Base-by-base conservation (phyloP, 140 eudicot species). In the Cichorium intybus region DNA sequence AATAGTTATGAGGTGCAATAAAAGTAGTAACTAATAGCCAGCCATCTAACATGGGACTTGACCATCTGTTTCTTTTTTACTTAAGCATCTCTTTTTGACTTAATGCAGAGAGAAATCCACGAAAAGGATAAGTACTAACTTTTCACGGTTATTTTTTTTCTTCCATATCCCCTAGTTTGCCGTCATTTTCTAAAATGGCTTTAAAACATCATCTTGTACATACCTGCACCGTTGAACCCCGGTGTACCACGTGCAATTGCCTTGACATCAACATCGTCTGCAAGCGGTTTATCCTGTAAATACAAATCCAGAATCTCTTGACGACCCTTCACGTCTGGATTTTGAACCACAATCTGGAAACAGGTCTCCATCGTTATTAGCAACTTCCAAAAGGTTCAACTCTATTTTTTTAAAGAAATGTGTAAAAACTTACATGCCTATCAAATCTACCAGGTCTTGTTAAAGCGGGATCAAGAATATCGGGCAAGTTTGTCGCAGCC, bases 401-500 rank as follows among this genome's bases (percentile, higher is more conserved):
- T 65, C 31, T 27, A 27, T 22, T 62, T 23, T 46, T 26, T 17
- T 26, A 45, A 26, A 22, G 17, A 62, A 15, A 37, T 17, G 3
- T 9, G 33, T 50, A 61, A 46, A 63, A 47, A 82, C 99, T 85
- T 86, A 93, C 99, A 86, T 93, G 99, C 69, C 95, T 78, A 74
- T 93, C 99, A 75, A 93, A 93, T 93, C 99, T 86, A 82, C 97
- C 99, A 45, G 99, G 99, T 47, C 99, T 79, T 8, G 97, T 93
- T 82, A 88, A 81, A 76, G 99, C 99, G 9, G 95, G 97, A 84
- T 93, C 99, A 53, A 93, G 99, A 67, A 93, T 93, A 75, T 93
- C 99, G 60, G 99, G 97, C 86, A 93, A 88, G 81, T 93, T 93
- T 71, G 99, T 93, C 17, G 99, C 99, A 71, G 99, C 97, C 97